Evolutionary conservation across 2,329 filamentous ascomycete genomes (phyloP).

Genomic region (Paramyrothecium sp.): DNA sequence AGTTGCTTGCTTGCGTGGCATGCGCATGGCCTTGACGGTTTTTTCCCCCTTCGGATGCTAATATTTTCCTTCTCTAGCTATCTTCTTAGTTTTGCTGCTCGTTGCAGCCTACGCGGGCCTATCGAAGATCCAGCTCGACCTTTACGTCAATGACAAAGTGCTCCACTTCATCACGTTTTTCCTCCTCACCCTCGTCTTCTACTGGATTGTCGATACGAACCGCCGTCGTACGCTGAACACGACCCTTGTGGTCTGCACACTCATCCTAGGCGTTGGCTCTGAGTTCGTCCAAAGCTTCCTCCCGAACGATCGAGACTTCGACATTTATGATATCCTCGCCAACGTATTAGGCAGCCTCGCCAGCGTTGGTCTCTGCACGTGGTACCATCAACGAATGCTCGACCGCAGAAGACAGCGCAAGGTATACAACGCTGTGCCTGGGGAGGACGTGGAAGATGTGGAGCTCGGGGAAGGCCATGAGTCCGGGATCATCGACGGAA

Average conservation of each 20-base stretch:
- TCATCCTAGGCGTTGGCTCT: constrained; percentile 67
- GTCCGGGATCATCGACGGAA: constrained; percentile 54
- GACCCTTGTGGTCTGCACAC: constrained; percentile 77
- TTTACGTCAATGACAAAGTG: constrained; percentile 80
- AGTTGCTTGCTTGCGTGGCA: neutral
- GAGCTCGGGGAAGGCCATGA: constrained; percentile 76
- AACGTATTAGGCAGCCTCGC: constrained; percentile 78
- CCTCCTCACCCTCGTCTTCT: constrained; percentile 81
- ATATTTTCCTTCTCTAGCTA: constrained; percentile 44
- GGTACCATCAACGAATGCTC: constrained; percentile 96
- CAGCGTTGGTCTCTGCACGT: constrained; percentile 73
- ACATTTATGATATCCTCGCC: constrained; percentile 82
- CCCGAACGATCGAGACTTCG: constrained; percentile 69
- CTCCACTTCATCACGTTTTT: constrained; percentile 90
- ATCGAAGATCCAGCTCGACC: constrained; percentile 55
- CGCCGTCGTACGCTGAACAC: constrained; percentile 82
- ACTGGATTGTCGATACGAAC: constrained; percentile 94
- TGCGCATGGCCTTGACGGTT: neutral
- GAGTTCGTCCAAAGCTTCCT: constrained; percentile 75
- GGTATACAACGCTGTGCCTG: constrained; percentile 69
- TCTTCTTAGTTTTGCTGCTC: constrained; percentile 69
- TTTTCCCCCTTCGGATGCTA: neutral
- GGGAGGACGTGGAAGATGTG: constrained; percentile 59
- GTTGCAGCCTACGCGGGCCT: constrained; percentile 79
- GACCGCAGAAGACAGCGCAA: constrained; percentile 77